Evolutionary conservation across 495 filamentous ascomycete species (phyloP).

Genomic region (Copromyces sp.): DNA sequence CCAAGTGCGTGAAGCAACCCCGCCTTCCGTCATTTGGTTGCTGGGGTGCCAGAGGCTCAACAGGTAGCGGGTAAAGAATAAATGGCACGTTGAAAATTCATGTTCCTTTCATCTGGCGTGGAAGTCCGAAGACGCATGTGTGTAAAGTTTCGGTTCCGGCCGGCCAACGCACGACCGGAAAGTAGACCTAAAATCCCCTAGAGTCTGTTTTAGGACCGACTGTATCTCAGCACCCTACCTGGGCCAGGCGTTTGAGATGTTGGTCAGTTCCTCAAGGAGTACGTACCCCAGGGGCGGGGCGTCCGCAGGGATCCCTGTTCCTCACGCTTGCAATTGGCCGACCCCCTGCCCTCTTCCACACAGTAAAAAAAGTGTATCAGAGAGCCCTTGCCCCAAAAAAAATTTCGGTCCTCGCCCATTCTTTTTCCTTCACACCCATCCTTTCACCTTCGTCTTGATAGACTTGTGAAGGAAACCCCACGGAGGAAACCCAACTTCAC

Average conservation of each 20-base stretch:
- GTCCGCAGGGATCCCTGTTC: neutral
- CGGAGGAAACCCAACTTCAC: slow-evolving; percentile 19
- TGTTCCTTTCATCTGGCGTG: neutral
- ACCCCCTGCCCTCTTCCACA: neutral
- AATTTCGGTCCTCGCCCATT: slow-evolving; percentile 23
- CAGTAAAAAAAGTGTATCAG: slow-evolving; percentile 1
- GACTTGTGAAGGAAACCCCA: slow-evolving; percentile 24
- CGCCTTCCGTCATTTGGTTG: neutral
- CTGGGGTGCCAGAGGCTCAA: neutral
- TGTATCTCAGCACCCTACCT: neutral
- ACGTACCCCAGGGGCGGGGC: neutral
- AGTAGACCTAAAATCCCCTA: too few species aligned
- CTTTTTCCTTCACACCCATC: slow-evolving; percentile 22
- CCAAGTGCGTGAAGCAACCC: neutral
- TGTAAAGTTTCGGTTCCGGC: neutral
- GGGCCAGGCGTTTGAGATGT: neutral
- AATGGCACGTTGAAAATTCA: neutral
- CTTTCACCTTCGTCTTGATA: slow-evolving; percentile 23
- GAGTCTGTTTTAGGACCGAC: neutral
- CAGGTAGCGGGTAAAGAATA: neutral
- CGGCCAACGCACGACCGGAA: neutral
- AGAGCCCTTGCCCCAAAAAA: slow-evolving; percentile 22
- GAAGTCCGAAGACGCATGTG: neutral
- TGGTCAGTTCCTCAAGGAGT: neutral
- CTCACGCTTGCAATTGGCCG: neutral